A percentile compares a stretch with the other conserved stretches of the same genome.
phyloP scores from a whole-genome alignment of 306 rosid species.

The Spatholobus suberectus region DNA sequence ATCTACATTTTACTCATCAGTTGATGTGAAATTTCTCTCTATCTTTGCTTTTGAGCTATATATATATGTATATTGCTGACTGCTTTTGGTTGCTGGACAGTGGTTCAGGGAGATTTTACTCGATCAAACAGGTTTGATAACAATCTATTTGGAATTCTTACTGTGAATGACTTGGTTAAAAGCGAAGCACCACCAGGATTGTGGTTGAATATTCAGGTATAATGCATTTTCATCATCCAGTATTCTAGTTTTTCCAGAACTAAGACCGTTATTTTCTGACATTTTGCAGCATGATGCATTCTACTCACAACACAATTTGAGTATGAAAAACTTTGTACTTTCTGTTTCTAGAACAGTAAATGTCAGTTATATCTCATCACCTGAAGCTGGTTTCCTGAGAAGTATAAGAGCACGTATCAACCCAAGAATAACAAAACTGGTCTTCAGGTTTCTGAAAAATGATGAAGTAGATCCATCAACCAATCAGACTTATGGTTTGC shows the following conservation, averaged over 20 bases:
- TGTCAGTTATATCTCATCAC: slow-evolving; percentile 76
- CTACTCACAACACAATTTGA: slow-evolving; percentile 66
- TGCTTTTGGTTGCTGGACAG: slow-evolving; percentile 53
- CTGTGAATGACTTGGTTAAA: slow-evolving; percentile 43
- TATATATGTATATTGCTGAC: not conserved
- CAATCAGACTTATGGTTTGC: slow-evolving; percentile 67
- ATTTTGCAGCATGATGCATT: slow-evolving; percentile 73
- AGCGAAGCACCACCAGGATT: slow-evolving; percentile 44
- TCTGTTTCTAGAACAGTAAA: slow-evolving; percentile 52
- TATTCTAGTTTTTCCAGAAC: not conserved
- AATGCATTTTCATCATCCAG: slow-evolving; percentile 1
- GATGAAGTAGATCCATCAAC: slow-evolving; percentile 64
- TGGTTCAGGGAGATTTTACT: slow-evolving; percentile 59
- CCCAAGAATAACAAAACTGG: slow-evolving; percentile 62
- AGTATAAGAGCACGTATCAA: slow-evolving; percentile 53
- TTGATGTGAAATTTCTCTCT: not conserved
- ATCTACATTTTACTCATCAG: slow-evolving; percentile 3
- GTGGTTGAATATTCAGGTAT: slow-evolving; percentile 87
- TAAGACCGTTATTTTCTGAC: slow-evolving; percentile 25
- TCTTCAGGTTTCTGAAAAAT: slow-evolving; percentile 58
- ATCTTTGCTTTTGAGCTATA: not conserved
- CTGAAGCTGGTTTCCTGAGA: slow-evolving; percentile 75
- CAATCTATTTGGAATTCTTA: slow-evolving; percentile 40
- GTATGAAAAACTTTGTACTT: slow-evolving; percentile 67
- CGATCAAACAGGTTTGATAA: slow-evolving; percentile 58